Evolutionary conservation across 1,284 basidiomycete genomes (phyloP), one percentile per base, ranked within the genome.

Genomic region (Coniferiporia weirii): DNA sequence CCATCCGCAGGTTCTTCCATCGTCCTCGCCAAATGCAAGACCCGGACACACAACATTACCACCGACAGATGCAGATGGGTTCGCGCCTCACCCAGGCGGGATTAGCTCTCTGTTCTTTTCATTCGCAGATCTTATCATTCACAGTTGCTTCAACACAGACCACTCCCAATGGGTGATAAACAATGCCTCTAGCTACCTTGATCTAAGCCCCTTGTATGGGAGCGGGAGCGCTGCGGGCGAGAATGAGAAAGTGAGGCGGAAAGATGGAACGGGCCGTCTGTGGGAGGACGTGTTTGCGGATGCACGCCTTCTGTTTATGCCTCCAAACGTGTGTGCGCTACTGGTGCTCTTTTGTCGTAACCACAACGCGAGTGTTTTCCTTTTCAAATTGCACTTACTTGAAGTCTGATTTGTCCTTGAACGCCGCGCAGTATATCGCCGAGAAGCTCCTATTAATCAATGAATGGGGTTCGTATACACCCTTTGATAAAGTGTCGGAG

Each of bases 331-430:
- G 52, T 83, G 84, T 59, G 85, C 82, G 7, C 71, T 94, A 20
- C 76, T 92, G 22, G 79, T 95, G 13, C 68, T 93, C 15, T 94
- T 95, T 77, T 89, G 80, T 66, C 78, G 91, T 19, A 92, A 93
- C 65, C 93, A 95, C 72, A 95, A 95, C 68, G 89, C 90, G 62
- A 64, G 84, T 72, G 45, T 46, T n/a, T 19, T 15, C 22, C 36
- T n/a, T 7, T 19, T 7, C 49, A 51, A 19, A 20, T 45, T 40
- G 15, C 57, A 49, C 7, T 50, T 13, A 40, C 38, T 15, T 40
- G 38, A 15, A 12, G 38, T 40, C 38, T 40, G 9, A 40, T 12
- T 15, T 40, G 38, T 3, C 38, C 9, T 36, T 17, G 22, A 35
- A 19, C 60, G 2, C 15, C 15, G 3, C 8, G 38, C 38, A 91